phyloP scores from a whole-genome alignment of 345 rosid species.

The Citrus medica region DNA sequence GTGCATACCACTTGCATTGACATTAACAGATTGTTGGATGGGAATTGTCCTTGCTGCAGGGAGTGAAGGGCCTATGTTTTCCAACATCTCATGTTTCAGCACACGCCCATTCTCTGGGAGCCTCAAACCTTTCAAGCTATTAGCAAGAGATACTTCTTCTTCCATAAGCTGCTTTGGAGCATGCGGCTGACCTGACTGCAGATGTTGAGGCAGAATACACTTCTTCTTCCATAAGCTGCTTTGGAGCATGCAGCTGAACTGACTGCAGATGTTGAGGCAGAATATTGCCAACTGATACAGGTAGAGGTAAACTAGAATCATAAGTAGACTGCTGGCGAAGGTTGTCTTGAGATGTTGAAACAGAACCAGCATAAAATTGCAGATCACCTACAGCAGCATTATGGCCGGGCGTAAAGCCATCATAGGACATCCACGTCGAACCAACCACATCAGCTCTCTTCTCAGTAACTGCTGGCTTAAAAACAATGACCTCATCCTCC shows the following conservation, averaged over 20 bases:
- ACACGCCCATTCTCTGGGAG: conserved; percentile 57
- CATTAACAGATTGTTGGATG: conserved; percentile 39
- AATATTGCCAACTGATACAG: conserved; percentile 42
- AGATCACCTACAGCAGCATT: conserved; percentile 34
- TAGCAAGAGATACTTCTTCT: conserved; percentile 53
- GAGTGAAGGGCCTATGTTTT: conserved; percentile 33
- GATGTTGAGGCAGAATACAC: conserved; percentile 36
- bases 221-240: conserved; percentile 61
- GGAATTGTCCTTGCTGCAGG: conserved; percentile 35
- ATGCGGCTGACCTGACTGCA: conserved; percentile 42
- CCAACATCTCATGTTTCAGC: conserved; percentile 47
- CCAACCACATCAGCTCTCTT: conserved; percentile 48
- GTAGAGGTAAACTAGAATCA: conserved; percentile 31
- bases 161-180: conserved; percentile 54
- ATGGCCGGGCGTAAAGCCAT: conserved; percentile 41
- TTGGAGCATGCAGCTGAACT: conserved; percentile 41
- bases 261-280: conserved; percentile 42
- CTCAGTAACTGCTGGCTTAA: conserved; percentile 68
- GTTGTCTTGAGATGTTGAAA: conserved; percentile 42
- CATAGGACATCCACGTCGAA: conserved; percentile 37
- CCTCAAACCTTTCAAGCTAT: conserved; percentile 51
- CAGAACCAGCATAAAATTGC: conserved; percentile 34
- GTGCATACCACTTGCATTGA: conserved; percentile 29
- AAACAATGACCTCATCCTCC: conserved; percentile 94
- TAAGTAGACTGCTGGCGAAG: conserved; percentile 33